These are phyloP conservation scores for Rhododendron mucronatum DNA, from an alignment of 148 eudicot genomes.

Conservation along the genomic window DNA sequence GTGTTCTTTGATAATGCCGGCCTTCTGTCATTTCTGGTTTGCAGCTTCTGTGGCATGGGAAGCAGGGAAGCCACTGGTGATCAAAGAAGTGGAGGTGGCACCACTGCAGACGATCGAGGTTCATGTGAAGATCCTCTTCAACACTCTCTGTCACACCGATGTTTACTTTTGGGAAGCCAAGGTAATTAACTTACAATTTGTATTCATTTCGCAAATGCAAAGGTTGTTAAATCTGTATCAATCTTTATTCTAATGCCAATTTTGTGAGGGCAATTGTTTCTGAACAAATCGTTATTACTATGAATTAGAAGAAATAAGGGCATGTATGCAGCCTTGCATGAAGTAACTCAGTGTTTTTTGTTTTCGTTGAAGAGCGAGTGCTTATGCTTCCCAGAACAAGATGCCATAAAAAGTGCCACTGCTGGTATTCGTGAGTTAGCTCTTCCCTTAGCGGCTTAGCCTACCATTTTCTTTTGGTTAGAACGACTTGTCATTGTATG, in stretches of 20 bases:
- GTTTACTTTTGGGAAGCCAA: too few relatives aligned
- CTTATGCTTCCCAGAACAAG: slow-evolving; percentile 78
- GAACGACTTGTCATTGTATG: background rate
- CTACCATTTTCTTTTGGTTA: background rate
- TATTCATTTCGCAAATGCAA: too few relatives aligned
- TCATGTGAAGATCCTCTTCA: too few relatives aligned
- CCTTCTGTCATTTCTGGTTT: too few relatives aligned
- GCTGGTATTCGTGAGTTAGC: slow-evolving; percentile 76
- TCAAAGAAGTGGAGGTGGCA: too few relatives aligned
- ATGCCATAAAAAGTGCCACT: slow-evolving; percentile 85
- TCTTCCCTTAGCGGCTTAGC: background rate
- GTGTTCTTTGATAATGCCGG: too few relatives aligned
- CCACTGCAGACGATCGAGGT: too few relatives aligned
- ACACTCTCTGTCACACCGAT: too few relatives aligned
- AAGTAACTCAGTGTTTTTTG: background rate
- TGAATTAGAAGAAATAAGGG: background rate
- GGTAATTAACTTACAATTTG: too few relatives aligned
- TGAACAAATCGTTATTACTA: background rate
- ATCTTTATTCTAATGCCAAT: background rate
- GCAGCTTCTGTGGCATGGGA: too few relatives aligned
- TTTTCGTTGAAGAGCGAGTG: slow-evolving; percentile 65
- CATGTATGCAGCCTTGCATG: background rate
- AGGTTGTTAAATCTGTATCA: background rate
- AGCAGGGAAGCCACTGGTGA: too few relatives aligned
- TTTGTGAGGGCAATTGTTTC: background rate